These are phyloP conservation scores for Acidiella bohemica DNA, from an alignment of 495 filamentous ascomycete species.

Conservation along the genomic window DNA sequence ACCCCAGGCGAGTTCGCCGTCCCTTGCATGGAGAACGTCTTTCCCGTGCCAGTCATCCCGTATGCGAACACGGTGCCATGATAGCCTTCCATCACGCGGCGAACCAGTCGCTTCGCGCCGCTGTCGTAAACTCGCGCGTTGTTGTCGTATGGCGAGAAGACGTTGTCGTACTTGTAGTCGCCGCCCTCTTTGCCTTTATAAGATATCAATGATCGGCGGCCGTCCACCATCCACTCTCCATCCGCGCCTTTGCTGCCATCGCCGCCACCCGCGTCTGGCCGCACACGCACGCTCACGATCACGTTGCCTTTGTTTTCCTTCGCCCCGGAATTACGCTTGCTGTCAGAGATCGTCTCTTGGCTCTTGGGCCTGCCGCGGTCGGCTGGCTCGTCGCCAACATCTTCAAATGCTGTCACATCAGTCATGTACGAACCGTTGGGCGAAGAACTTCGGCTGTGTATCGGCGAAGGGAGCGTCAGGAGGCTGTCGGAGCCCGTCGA, in stretches of 20 bases:
- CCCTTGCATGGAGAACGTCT: slow-evolving; percentile 98
- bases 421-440: slow-evolving; percentile 83
- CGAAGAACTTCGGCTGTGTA: slow-evolving; percentile 78
- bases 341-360: slow-evolving; percentile 29
- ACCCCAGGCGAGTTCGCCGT: slow-evolving; percentile 94
- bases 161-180: slow-evolving; percentile 93
- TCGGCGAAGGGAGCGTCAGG: slow-evolving; percentile 60
- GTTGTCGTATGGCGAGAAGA: slow-evolving; percentile 82
- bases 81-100: slow-evolving; percentile 97
- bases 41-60: slow-evolving; percentile 97
- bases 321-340: slow-evolving; percentile 14
- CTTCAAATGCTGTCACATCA: slow-evolving; percentile 77
- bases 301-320: slow-evolving; percentile 80
- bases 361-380: slow-evolving; percentile 31
- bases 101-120: slow-evolving; percentile 81
- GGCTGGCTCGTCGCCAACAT: slow-evolving; percentile 41
- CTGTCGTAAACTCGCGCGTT: slow-evolving; percentile 91
- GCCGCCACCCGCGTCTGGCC: slow-evolving; percentile 56
- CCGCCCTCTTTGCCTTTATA: slow-evolving; percentile 82
- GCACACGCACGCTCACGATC: slow-evolving; percentile 83
- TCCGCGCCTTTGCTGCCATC: slow-evolving; percentile 49
- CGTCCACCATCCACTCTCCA: slow-evolving; percentile 87
- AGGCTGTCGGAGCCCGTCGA: slow-evolving; percentile 51
- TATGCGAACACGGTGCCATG: slow-evolving; percentile 98
- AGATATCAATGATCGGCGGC: slow-evolving; percentile 63